A percentile compares a stretch with the other conserved stretches of the same genome.
phyloP scores from a whole-genome alignment of 495 filamentous ascomycete species.

The Annulohypoxylon moriforme region DNA sequence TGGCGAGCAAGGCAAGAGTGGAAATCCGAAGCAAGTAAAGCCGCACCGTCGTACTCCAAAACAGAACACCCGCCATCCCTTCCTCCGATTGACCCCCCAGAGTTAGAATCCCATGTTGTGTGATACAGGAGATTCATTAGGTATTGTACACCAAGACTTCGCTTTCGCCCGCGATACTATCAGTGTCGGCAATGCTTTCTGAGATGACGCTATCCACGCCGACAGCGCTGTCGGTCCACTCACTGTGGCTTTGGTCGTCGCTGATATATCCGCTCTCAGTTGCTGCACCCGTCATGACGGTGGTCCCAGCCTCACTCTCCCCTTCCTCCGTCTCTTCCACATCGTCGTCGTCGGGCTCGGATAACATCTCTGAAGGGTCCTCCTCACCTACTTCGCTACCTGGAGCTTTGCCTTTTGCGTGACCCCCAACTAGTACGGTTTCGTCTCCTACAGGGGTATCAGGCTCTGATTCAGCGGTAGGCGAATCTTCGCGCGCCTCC shows the following conservation, averaged over 20 bases:
- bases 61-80: constrained; percentile 1
- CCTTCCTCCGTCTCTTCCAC: constrained; percentile 33
- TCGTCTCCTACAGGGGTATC: constrained; percentile 44
- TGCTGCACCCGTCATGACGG: constrained; percentile 67
- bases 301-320: constrained; percentile 52
- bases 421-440: constrained; percentile 42
- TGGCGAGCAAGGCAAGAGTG: constrained; percentile 13
- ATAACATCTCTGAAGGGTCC: constrained; percentile 28
- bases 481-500: constrained; percentile 46
- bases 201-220: constrained; percentile 31
- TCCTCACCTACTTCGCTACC: constrained; percentile 30
- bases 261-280: constrained; percentile 49
- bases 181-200: constrained; percentile 43
- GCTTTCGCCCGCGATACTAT: constrained; percentile 43
- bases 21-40: constrained; percentile 6
- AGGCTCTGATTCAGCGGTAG: constrained; percentile 33
- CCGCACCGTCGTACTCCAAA: constrained; percentile 15
- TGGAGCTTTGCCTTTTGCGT: constrained; percentile 25
- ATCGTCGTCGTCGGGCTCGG: constrained; percentile 28
- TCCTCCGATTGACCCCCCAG: background rate
- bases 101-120: background rate
- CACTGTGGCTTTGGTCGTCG: constrained; percentile 48
- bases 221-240: constrained; percentile 47
- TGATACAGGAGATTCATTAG: constrained; percentile 11
- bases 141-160: constrained; percentile 38